Conservation (phyloP, 106 monocot species). For the Dioscorea dumetorum region DNA sequence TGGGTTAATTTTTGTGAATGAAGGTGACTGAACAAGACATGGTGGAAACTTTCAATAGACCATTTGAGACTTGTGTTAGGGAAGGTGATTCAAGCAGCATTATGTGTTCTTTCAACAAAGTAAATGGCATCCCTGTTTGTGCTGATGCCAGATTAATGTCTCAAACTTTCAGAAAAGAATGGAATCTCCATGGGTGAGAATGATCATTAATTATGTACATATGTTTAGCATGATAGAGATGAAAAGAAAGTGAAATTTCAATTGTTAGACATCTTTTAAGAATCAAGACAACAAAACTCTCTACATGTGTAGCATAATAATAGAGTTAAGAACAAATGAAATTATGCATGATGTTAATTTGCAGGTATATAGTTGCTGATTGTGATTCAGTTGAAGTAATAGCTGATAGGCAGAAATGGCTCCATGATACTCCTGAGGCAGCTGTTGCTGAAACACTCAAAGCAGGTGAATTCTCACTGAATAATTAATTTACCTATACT, state of each 20-base stretch:
- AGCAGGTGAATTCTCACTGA: slow-evolving; percentile 19
- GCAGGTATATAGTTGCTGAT: slow-evolving; percentile 59
- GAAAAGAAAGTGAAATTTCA: background rate
- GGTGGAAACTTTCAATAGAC: slow-evolving; percentile 39
- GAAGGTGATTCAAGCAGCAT: slow-evolving; percentile 38
- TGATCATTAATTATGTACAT: too few relatives aligned
- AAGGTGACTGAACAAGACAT: slow-evolving; percentile 43
- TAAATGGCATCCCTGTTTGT: slow-evolving; percentile 50
- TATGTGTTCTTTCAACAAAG: slow-evolving; percentile 62
- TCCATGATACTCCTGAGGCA: slow-evolving; percentile 20
- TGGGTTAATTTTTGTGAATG: background rate
- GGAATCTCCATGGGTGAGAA: slow-evolving; percentile 44
- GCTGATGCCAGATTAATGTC: slow-evolving; percentile 29
- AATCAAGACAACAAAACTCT: too few relatives aligned
- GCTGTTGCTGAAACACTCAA: slow-evolving; percentile 23
- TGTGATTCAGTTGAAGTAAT: slow-evolving; percentile 42
- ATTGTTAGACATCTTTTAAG: background rate
- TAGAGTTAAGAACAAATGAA: too few relatives aligned
- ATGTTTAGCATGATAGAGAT: background rate
- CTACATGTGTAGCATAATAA: too few relatives aligned
- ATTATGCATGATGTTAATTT: too few relatives aligned
- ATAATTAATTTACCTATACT: background rate
- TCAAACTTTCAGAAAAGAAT: slow-evolving; percentile 23
- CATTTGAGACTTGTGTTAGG: slow-evolving; percentile 36
- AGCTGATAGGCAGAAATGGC: slow-evolving; percentile 11